Conservation (phyloP, 768 basidiomycete species). For the Russula abietina region DNA sequence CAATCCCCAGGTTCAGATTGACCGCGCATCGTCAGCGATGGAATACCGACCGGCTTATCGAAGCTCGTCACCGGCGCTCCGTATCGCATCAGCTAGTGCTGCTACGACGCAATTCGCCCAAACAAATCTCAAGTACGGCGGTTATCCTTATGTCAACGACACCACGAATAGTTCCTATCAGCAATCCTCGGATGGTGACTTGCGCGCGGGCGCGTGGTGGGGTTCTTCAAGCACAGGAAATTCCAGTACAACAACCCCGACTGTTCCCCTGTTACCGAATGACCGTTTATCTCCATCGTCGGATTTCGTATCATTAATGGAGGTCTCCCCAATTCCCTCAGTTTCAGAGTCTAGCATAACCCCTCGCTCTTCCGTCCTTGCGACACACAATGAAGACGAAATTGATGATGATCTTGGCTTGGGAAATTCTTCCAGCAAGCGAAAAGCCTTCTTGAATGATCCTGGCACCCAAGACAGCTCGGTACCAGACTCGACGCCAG, state of each 20-base stretch:
- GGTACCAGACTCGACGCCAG: constrained; percentile 14
- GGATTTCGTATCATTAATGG: constrained; percentile 80
- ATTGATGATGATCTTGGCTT: constrained; percentile 82
- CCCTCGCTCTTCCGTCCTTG: constrained; percentile 20
- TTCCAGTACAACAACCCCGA: constrained; percentile 51
- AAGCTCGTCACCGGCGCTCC: constrained; percentile 48
- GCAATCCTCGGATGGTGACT: neutral
- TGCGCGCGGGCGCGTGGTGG: constrained; percentile 49
- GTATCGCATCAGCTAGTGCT: constrained; percentile 48
- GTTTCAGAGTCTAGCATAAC: constrained; percentile 24
- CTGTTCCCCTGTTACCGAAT: constrained; percentile 57
- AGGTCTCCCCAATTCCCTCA: constrained; percentile 41
- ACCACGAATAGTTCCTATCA: neutral
- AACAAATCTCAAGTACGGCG: constrained; percentile 31
- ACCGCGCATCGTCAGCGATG: constrained; percentile 73
- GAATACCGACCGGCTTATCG: constrained; percentile 51
- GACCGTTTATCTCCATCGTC: constrained; percentile 30
- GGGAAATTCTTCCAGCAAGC: constrained; percentile 58
- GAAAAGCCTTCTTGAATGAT: constrained; percentile 32
- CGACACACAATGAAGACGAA: constrained; percentile 47
- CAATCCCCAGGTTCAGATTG: constrained; percentile 47
- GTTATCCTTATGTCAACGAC: constrained; percentile 22
- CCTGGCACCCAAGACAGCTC: constrained; percentile 28
- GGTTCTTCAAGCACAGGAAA: constrained; percentile 40
- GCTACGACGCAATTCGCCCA: constrained; percentile 48